Evolutionary conservation across 305 asterid genomes (phyloP), one percentile per base, ranked within the genome.

Genomic region (Fraxinus velutina): DNA sequence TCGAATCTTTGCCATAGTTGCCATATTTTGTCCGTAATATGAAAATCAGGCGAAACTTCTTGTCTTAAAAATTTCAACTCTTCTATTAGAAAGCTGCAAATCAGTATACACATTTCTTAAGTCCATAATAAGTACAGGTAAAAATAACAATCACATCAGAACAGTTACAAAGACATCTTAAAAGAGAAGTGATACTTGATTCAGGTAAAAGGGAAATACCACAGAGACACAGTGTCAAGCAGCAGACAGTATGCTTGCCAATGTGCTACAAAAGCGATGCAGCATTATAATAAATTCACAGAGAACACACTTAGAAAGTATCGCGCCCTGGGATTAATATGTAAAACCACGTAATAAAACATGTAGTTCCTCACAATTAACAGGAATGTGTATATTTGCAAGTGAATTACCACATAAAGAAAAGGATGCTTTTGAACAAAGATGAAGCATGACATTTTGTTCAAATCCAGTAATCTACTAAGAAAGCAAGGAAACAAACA

Each of bases 51-150:
- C 19, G 82, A 79, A 83, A 27, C 85, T 37, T 87, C 89, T 85
- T 83, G 77, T 74, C 79, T 89, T 78, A 92, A 86, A 79, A 85
- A 83, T 62, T 86, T 87, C 98, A 97, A 90, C 84, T 96, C 99
- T 88, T 89, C 97, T 74, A 86, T 81, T 76, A 96, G 86, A 86
- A 94, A 94, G 84, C 99, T 96, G 93, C 84, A 85, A 57, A 50
- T 36, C 30, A 27, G 44, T 50, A 57, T 29, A 24, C 66, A 75
- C 44, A 34, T 78, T 15, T 75, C 77, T 9, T 24, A 73, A 12
- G 34, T 52, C 80, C 68, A 44, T 76, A 42, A 70, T 75, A 80
- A 62, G 68, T 80, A 68, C 64, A 24, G 44, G 77, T 10, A 73
- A 79, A 50, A 55, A 19, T 32, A 82, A 44, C 33, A 47, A 29